A percentile compares a stretch with the other conserved stretches of the same genome.
These are phyloP conservation scores for Aspergillus terreus DNA, from an alignment of 2,329 filamentous ascomycete species.

Conservation along the genomic window DNA sequence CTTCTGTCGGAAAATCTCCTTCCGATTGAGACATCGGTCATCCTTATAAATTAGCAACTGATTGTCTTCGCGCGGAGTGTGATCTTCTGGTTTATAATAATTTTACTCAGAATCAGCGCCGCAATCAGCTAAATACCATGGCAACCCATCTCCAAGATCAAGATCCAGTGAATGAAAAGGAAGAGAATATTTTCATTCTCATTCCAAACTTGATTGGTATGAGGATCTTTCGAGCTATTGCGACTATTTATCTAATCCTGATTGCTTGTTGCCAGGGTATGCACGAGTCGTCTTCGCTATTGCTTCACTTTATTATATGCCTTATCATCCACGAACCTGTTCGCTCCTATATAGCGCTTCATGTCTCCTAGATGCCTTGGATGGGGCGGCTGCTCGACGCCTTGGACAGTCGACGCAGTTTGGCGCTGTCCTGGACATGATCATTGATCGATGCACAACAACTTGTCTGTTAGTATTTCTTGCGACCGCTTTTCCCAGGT, in stretches of 20 bases:
- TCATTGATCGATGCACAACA: constrained; percentile 92
- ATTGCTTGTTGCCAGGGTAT: constrained; percentile 55
- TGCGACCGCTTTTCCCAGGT: constrained; percentile 86
- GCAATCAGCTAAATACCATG: background rate
- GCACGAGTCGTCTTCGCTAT: constrained; percentile 71
- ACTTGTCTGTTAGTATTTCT: constrained; percentile 88
- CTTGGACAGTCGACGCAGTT: constrained; percentile 88
- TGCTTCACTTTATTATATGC: constrained; percentile 95
- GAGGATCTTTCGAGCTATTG: background rate
- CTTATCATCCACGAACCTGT: constrained; percentile 89
- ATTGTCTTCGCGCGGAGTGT: background rate
- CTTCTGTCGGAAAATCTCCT: background rate
- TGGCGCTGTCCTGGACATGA: constrained; percentile 93
- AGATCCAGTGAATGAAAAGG: background rate
- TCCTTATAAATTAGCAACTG: background rate
- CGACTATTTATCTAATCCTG: background rate
- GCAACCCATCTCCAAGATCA: background rate
- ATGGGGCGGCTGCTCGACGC: constrained; percentile 79
- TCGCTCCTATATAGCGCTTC: constrained; percentile 78
- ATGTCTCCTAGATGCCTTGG: constrained; percentile 86
- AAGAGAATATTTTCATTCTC: constrained; percentile 73
- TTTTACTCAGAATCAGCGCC: background rate
- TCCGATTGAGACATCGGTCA: background rate
- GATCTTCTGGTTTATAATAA: background rate
- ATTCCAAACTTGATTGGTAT: constrained; percentile 54